Percentiles rank a stretch among this genome's conserved stretches.
Evolutionary conservation across 2,329 filamentous ascomycete genomes (phyloP).

Genomic region (Aureobasidium sp.): DNA sequence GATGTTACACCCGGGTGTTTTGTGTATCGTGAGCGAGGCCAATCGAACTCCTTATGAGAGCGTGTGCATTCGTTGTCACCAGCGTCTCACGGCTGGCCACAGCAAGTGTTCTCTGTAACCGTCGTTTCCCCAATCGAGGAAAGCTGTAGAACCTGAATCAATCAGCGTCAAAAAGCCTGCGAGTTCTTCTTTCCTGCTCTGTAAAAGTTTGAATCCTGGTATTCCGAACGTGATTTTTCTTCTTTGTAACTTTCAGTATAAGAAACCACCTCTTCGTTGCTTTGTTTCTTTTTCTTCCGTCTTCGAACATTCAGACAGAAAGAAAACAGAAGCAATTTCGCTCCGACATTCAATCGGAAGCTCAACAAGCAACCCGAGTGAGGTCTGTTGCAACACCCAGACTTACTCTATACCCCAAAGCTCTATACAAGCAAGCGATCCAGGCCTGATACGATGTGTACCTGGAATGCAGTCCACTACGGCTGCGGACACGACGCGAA

Average conservation of each 20-base stretch:
- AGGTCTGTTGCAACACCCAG: no score
- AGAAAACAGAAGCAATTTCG: no score
- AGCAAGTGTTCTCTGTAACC: not conserved
- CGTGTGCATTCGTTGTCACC: not conserved
- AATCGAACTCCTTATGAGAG: not conserved
- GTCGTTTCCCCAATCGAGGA: not conserved
- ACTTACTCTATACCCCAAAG: not conserved
- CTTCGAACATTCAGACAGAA: no score
- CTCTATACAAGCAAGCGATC: not conserved
- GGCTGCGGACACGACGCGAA: slow-evolving; percentile 6
- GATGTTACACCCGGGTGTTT: not conserved
- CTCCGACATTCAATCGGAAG: no score
- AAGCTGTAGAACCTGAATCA: not conserved
- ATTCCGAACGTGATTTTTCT: no score
- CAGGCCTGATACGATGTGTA: not conserved
- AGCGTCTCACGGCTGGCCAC: not conserved
- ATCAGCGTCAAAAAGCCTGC: not conserved
- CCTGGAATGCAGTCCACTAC: slow-evolving; percentile 5
- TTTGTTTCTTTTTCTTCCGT: no score
- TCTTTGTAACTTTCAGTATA: not conserved
- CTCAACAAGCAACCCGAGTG: no score
- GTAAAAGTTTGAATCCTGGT: not conserved
- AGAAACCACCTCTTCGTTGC: not conserved
- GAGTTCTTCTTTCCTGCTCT: not conserved
- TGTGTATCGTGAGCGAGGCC: not conserved